Evolutionary conservation across 257 asterid genomes (phyloP), one percentile per base, ranked within the genome.

Genomic region (Solanum peruvianum): DNA sequence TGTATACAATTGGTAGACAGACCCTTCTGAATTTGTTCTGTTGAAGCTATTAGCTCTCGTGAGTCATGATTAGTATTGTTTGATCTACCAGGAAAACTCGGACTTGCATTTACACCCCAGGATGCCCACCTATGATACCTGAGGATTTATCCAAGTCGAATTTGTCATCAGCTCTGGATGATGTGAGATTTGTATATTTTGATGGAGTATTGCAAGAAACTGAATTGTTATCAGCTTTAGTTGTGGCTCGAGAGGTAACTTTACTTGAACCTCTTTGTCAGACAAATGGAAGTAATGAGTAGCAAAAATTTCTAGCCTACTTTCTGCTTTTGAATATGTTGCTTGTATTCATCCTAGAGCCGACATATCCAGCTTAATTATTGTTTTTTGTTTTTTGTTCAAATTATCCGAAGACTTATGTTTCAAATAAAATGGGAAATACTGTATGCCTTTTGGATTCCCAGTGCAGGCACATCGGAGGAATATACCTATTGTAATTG

Each of bases 51-150:
- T 39, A 33, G 12, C 83, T 87, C 42, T 80, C 6, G 41, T 80
- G 60, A 52, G 60, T 52, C 60, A 52, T 16, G 66, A 29, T 80
- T 80, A 27, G 60, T 47, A 16, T 52, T 88, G 41, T 82, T 18
- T 89, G 86, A 87, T 80, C 69, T 91, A 89, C 88, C 94, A 97
- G 99, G 96, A 95, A 92, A 92, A 97, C 98, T 72, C 94, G 99
- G 71, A 97, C 99, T 42, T 97, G 99, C 82, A 95, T 97, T 91
- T 98, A 95, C 89, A 94, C 99, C 86, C 99, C 98, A 18, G 99
- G 99, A 89, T 83, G 89, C 92, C 99, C 99, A 69, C 98, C 99
- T 70, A 89, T 97, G 98, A 86, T 89, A 83, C 98, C 99, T 47
- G 91, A 92, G 84, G 99, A 97, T 85, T 94, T 97, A 85, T 91